These are phyloP conservation scores for Sextonia rubra DNA, from an alignment of 164 flowering plant species.

Conservation along the genomic window DNA sequence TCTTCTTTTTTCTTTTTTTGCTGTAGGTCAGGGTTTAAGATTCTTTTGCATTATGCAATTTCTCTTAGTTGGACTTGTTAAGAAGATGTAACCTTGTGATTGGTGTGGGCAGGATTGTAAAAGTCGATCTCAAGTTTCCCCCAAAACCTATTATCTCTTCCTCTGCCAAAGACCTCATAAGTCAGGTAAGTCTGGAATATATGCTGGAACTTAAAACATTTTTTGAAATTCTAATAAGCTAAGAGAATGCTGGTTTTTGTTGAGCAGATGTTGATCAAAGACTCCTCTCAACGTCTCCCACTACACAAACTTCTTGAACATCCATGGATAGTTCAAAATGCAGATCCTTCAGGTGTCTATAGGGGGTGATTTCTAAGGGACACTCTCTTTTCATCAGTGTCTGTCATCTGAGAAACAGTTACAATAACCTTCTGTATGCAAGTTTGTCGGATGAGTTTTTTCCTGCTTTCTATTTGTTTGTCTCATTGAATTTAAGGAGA, in stretches of 20 bases:
- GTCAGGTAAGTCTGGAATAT: conserved; percentile 53
- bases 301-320: conserved; percentile 93
- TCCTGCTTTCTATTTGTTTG: not conserved
- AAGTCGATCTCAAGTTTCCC: conserved; percentile 92
- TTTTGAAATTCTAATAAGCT: not conserved
- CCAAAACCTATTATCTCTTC: conserved; percentile 76
- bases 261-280: conserved; percentile 86
- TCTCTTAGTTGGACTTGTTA: too few species aligned
- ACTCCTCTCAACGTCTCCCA: conserved; percentile 74
- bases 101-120: conserved; percentile 58
- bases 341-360: conserved; percentile 90
- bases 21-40: too few species aligned
- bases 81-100: too few species aligned
- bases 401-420: not conserved
- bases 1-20: too few species aligned
- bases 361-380: conserved; percentile 19
- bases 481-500: not conserved
- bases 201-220: not conserved
- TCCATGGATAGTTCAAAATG: conserved; percentile 95
- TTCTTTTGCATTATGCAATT: too few species aligned
- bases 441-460: not conserved
- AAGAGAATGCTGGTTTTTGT: not conserved
- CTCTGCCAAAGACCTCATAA: conserved; percentile 86
- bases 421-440: not conserved
- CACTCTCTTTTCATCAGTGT: not conserved